A percentile compares a stretch with the other conserved stretches of the same genome.
Conservation (phyloP, 2,329 filamentous ascomycete genomes). For the Neofusicoccum umdonicola region DNA sequence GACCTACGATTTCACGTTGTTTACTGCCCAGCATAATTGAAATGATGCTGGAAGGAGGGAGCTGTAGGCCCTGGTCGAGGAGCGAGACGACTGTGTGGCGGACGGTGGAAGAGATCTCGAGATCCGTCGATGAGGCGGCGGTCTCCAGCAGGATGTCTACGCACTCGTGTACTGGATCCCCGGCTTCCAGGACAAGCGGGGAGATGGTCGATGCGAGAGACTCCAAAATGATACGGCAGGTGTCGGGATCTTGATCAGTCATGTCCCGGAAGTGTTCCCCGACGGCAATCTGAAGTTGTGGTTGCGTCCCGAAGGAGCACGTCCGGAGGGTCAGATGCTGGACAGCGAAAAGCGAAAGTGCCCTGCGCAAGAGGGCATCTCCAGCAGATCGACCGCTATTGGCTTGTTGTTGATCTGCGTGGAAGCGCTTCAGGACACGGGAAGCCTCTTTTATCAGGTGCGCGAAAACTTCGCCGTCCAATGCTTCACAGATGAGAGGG, state of each 20-base stretch:
- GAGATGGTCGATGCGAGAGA: not conserved
- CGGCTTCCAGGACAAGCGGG: not conserved
- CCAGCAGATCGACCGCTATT: not conserved
- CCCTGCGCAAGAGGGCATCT: not conserved
- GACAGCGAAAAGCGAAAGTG: not conserved
- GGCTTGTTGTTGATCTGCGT: not conserved
- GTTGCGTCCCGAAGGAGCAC: not conserved
- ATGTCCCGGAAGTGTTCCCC: not conserved
- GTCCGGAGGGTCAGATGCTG: not conserved
- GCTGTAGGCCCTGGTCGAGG: constrained; percentile 1
- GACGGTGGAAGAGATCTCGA: constrained; percentile 2
- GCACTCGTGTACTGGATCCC: not conserved
- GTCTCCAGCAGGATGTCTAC: not conserved
- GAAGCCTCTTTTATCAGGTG: not conserved
- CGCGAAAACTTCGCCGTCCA: not conserved
- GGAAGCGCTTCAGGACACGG: not conserved
- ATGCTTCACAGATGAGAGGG: not conserved
- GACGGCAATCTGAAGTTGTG: not conserved
- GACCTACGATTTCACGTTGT: not conserved
- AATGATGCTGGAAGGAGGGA: not conserved
- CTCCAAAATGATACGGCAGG: not conserved
- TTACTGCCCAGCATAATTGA: constrained; percentile 2
- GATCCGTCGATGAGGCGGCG: not conserved
- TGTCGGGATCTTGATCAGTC: not conserved
- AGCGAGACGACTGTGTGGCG: constrained; percentile 7